phyloP scores from a whole-genome alignment of 202 grass and related monocot species.

The Panicum hallii region DNA sequence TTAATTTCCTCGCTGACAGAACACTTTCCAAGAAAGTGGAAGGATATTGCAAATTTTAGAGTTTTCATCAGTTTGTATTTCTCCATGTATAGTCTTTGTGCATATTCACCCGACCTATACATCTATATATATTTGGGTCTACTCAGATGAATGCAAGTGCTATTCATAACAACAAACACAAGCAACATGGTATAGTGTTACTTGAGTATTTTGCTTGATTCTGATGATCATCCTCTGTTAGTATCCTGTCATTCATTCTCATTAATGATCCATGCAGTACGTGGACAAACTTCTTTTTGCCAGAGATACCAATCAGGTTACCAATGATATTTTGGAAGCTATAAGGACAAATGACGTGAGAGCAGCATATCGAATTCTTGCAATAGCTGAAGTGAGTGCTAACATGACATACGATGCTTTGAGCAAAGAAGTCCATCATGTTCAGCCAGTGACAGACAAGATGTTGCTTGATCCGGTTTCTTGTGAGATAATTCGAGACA shows the following conservation, averaged over 20 bases:
- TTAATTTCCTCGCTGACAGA: background rate
- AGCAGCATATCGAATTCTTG: constrained; percentile 72
- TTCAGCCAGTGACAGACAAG: constrained; percentile 53
- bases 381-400: constrained; percentile 55
- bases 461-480: constrained; percentile 66
- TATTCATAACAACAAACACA: background rate
- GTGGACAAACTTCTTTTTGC: constrained; percentile 80
- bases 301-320: constrained; percentile 52
- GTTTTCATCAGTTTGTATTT: background rate
- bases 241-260: constrained; percentile 27
- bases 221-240: background rate
- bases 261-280: constrained; percentile 72
- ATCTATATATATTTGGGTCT: background rate
- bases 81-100: background rate
- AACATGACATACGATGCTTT: constrained; percentile 79
- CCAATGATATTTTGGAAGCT: constrained; percentile 73
- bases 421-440: constrained; percentile 60
- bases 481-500: constrained; percentile 64
- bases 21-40: background rate
- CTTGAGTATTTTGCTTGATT: constrained; percentile 25
- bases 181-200: constrained; percentile 13
- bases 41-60: background rate
- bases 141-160: background rate
- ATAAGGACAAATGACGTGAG: constrained; percentile 74
- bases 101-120: background rate